Evolutionary conservation across 2,329 filamentous ascomycete genomes (phyloP).

Genomic region (Dothidotthia symphoricarpi): DNA sequence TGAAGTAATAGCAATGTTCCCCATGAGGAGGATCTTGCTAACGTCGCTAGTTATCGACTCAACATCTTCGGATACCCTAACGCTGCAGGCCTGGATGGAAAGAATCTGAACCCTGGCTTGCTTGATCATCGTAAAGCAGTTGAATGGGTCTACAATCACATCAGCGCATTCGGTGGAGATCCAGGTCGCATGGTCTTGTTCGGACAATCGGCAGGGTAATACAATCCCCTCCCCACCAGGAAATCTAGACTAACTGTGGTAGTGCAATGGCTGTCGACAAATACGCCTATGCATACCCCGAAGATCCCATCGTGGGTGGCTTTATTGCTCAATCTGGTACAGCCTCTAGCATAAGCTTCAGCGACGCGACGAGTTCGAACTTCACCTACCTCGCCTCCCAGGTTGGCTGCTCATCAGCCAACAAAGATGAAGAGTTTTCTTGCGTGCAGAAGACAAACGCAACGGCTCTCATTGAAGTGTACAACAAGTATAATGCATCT

Average conservation of each 20-base stretch:
- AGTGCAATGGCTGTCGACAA: conserved; percentile 45
- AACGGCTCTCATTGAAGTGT: conserved; percentile 33
- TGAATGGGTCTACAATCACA: conserved; percentile 43
- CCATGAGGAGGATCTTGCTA: not conserved
- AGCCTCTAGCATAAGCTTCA: conserved; percentile 7
- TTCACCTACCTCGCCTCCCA: conserved; percentile 25
- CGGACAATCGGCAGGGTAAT: conserved; percentile 35
- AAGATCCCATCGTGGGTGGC: conserved; percentile 50
- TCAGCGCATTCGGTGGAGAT: conserved; percentile 34
- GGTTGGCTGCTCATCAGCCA: conserved; percentile 15
- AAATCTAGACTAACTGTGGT: conserved; percentile 1
- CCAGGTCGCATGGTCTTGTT: conserved; percentile 37
- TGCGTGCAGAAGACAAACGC: conserved; percentile 38
- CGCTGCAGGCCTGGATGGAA: conserved; percentile 22
- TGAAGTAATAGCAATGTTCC: conserved; percentile 24
- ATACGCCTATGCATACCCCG: conserved; percentile 48
- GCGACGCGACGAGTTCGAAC: conserved; percentile 14
- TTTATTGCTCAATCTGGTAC: conserved; percentile 43
- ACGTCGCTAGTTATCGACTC: conserved; percentile 25
- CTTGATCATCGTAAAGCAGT: conserved; percentile 39
- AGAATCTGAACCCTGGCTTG: conserved; percentile 36
- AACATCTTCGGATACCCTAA: conserved; percentile 42
- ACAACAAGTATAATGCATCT: conserved; percentile 28
- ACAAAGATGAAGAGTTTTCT: conserved; percentile 25
- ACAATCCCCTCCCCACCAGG: not conserved